Base-by-base conservation (phyloP, 1,139 yeast species). In the Geotrichum siamense region DNA sequence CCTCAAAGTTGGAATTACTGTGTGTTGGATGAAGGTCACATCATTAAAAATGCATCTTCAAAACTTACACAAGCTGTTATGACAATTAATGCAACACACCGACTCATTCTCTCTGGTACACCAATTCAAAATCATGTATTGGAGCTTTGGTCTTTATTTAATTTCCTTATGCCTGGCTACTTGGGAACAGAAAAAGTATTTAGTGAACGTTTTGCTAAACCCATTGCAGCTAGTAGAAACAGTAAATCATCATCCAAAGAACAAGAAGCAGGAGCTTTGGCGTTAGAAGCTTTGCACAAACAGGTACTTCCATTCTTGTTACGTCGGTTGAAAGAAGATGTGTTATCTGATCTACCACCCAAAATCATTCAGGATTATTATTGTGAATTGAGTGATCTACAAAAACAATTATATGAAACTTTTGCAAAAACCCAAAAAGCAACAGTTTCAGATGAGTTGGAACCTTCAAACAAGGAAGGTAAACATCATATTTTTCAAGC, bases 141-240 rank as follows among this genome's bases (percentile, higher is more conserved):
- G 39, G 99, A 93, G 61, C 69, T 93, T 50, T 93, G 98, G 98
- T 91, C 98, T 2, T 69, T 93, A 55, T 93, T 93, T 69, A 98
- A 93, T 62, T 93, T 87, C 62, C 71, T 93, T 62, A 93, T 93
- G 98, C 99, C 99, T 1, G 99, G 98, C 1, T 93, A 91, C 61
- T 70, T 93, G 55, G 99, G 98, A 15, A 82, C 95, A 2, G 98
- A 93, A 59, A 91, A 87, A 63, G 75, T 82, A 37, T 93, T 93
- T 68, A 94, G 89, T 56, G 97, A 89, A 51, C 80, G 91, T 53
- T 93, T 89, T 71, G 94, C 97, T 17, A 89, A 87, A 58, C 99
- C 99, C 3, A 93, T 93, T 61, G 93, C 96, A 2, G 93, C 94
- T 1, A 83, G 96, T 43, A 73, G 96, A 59, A 86, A 85, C 54